Evolutionary conservation across 1,139 yeast genomes (phyloP), one percentile per base, ranked within the genome.

Genomic region (Meyerozyma guilliermondii): DNA sequence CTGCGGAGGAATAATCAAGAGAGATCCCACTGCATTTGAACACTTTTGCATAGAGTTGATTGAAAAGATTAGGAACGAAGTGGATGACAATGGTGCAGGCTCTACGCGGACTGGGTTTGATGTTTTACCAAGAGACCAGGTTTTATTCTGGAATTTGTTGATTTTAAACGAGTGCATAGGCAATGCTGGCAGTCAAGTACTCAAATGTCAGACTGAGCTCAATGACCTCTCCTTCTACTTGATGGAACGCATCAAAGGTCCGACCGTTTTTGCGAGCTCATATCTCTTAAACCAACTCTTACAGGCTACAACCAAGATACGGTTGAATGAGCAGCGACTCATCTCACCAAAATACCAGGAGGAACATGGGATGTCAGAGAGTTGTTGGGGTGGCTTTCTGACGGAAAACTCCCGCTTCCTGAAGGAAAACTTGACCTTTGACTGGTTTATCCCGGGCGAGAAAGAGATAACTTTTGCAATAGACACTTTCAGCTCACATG

Each of bases 51-150:
- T 68, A 1, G 55, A 71, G 22, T 62, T 85, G 23, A 66, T 75
- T 41, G 71, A 70, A 2, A 75, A 74, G 45, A 81, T 91, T 29
- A 69, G 71, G 40, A 80, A 77, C 24, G 96, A 92, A 55, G 72
- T 92, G 18, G 71, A 70, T n/a, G 91, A 84, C 52, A 87, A 91
- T 50, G 87, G 83, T 8, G 97, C 98, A 0, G 98, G 97, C 1
- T 67, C 78, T 1, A 68, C 83, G 0, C 76, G 96, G 56, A 78
- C 81, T 16, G 83, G 86, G 1, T 71, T 77, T 4, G 89, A 83
- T 38, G 71, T 86, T 27, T 71, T 82, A 20, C 88, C 88, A 11
- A 73, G 91, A 40, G 98, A 92, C 60, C 83, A 85, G 38, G 78
- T 83, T 10, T 66, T 92, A 13, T 80, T 81, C 35, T 81, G 96